phyloP scores from a whole-genome alignment of 2,329 filamentous ascomycete species.

The Coleophoma eucalyptorum region DNA sequence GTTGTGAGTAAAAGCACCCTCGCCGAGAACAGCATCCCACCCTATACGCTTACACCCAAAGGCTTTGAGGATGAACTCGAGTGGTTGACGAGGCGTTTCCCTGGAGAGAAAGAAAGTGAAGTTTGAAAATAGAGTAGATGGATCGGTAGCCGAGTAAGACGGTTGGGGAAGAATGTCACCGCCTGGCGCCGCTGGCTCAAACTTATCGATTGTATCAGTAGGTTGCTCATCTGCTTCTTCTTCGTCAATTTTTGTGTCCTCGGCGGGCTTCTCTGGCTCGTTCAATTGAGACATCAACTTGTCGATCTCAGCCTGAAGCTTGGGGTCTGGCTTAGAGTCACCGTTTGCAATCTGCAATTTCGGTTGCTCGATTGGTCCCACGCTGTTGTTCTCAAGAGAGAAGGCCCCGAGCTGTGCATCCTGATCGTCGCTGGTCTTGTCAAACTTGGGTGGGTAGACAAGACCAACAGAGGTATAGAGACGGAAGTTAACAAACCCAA shows the following conservation, averaged over 20 bases:
- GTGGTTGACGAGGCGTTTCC: conserved; percentile 83
- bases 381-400: conserved; percentile 74
- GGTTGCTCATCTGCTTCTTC: conserved; percentile 40
- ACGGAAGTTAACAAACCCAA: conserved; percentile 94
- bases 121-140: conserved; percentile 76
- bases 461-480: conserved; percentile 88
- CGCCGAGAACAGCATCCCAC: conserved; percentile 88
- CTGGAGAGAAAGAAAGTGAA: conserved; percentile 92
- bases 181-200: conserved; percentile 77
- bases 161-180: conserved; percentile 87
- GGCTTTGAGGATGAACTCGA: conserved; percentile 89
- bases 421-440: conserved; percentile 79
- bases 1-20: conserved; percentile 86
- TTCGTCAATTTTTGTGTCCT: conserved; percentile 34
- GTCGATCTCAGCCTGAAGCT: conserved; percentile 62
- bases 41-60: conserved; percentile 96
- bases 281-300: conserved; percentile 68
- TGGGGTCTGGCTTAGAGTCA: conserved; percentile 53
- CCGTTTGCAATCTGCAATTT: conserved; percentile 46
- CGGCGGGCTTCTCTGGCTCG: conserved; percentile 40
- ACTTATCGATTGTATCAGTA: conserved; percentile 78
- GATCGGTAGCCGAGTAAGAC: conserved; percentile 57
- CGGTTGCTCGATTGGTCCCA: conserved; percentile 47
- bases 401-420: conserved; percentile 90
- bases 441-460: conserved; percentile 95